phyloP scores from a whole-genome alignment of 2,329 filamentous ascomycete species.

The Passalora sequoiae region DNA sequence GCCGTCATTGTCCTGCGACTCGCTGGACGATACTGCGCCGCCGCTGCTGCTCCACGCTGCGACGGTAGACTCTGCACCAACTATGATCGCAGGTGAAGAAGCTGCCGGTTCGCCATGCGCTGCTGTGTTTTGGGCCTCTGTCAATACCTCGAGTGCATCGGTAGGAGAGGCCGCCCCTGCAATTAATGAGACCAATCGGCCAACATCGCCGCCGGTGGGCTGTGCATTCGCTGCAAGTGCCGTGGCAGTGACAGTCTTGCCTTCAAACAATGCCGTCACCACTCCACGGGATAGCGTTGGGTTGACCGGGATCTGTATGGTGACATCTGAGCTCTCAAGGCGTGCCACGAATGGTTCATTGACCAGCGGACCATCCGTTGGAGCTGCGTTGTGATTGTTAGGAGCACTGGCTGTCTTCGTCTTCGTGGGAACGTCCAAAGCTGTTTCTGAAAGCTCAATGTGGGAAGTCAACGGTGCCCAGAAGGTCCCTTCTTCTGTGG shows the following conservation, averaged over 20 bases:
- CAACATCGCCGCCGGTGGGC: conserved; percentile 7
- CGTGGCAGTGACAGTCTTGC: conserved; percentile 18
- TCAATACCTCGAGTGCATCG: conserved; percentile 19
- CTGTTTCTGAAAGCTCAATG: conserved; percentile 23
- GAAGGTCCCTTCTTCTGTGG: conserved; percentile 16
- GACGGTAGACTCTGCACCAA: conserved; percentile 5
- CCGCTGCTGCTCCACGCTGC: not conserved
- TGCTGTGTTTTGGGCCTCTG: conserved; percentile 12
- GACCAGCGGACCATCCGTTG: not conserved
- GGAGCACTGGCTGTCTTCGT: conserved; percentile 3
- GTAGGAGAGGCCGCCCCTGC: conserved; percentile 13
- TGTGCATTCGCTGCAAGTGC: conserved; percentile 7
- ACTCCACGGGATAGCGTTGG: conserved; percentile 15
- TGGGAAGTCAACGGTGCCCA: conserved; percentile 22
- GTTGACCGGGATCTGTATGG: conserved; percentile 16
- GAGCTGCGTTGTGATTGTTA: not conserved
- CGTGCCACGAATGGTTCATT: conserved; percentile 18
- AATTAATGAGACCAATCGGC: conserved; percentile 13
- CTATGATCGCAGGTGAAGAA: conserved; percentile 11
- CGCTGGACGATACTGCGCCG: not conserved
- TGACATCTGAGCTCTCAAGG: conserved; percentile 17
- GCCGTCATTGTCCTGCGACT: not conserved
- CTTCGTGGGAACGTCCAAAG: conserved; percentile 20
- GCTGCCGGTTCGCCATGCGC: conserved; percentile 3
- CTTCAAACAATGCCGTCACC: conserved; percentile 19